Evolutionary conservation across 345 rosid species (phyloP).

Genomic region (Rhodomyrtus tomentosa): DNA sequence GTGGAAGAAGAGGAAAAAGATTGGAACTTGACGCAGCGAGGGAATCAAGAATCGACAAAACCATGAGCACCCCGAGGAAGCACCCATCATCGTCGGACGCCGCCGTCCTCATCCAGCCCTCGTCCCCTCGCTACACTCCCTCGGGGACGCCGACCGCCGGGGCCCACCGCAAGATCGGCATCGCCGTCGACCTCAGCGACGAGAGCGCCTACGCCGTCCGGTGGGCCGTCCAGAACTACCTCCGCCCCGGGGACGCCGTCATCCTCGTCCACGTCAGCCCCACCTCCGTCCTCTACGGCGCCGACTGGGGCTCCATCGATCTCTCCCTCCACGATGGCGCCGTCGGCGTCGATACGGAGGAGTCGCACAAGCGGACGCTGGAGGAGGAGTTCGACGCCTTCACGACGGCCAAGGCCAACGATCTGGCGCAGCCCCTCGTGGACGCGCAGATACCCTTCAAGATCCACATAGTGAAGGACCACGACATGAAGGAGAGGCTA

Average conservation of each 20-base stretch:
- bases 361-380: slow-evolving; percentile 34
- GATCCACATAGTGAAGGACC: slow-evolving; percentile 77
- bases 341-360: neutral
- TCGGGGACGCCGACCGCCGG: slow-evolving; percentile 29
- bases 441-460: slow-evolving; percentile 62
- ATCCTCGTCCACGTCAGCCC: slow-evolving; percentile 68
- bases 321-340: slow-evolving; percentile 1
- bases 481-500: slow-evolving; percentile 85
- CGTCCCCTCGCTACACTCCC: slow-evolving; percentile 42
- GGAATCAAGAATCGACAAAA: neutral
- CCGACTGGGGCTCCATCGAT: slow-evolving; percentile 82
- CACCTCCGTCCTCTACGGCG: slow-evolving; percentile 73
- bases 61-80: slow-evolving; percentile 28
- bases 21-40: neutral
- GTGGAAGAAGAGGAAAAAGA: neutral
- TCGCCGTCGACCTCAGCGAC: slow-evolving; percentile 85
- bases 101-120: slow-evolving; percentile 47
- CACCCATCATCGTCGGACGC: slow-evolving; percentile 22
- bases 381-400: slow-evolving; percentile 72
- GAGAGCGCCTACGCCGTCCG: slow-evolving; percentile 76
- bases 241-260: slow-evolving; percentile 75
- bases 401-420: slow-evolving; percentile 51
- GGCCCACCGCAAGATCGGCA: slow-evolving; percentile 60
- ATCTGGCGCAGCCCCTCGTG: slow-evolving; percentile 56
- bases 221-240: slow-evolving; percentile 85